A percentile compares a stretch with the other conserved stretches of the same genome.
Evolutionary conservation across 208 protist genomes (phyloP).

Genomic region (Borovskyia barvae): DNA sequence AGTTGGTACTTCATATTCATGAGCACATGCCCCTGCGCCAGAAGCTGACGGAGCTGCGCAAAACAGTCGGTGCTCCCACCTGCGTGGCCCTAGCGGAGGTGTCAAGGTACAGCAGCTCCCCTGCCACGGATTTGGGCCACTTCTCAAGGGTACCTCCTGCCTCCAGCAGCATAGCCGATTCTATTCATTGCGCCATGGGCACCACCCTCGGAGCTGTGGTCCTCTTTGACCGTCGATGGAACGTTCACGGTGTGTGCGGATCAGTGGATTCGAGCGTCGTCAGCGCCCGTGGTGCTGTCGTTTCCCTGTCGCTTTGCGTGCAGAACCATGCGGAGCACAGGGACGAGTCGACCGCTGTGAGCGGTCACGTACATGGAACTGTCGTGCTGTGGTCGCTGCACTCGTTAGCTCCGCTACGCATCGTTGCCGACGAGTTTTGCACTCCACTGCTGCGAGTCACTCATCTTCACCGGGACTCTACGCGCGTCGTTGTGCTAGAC

Average conservation of each 20-base stretch:
- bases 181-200: constrained; percentile 34
- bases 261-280: constrained; percentile 23
- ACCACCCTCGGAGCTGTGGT: constrained; percentile 60
- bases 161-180: neutral
- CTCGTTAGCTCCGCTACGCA: constrained; percentile 36
- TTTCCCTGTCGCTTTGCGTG: constrained; percentile 39
- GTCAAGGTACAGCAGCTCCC: neutral
- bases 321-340: neutral
- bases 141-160: neutral
- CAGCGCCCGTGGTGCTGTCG: constrained; percentile 31
- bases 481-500: constrained; percentile 38
- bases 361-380: constrained; percentile 45
- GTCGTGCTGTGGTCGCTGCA: constrained; percentile 50
- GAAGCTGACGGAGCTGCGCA: constrained; percentile 24
- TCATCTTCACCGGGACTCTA: constrained; percentile 39
- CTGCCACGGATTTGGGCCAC: neutral
- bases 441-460: constrained; percentile 32
- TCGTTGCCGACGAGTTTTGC: constrained; percentile 49
- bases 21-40: constrained; percentile 50
- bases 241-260: constrained; percentile 14
- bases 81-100: constrained; percentile 32
- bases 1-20: constrained; percentile 57
- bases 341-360: constrained; percentile 28
- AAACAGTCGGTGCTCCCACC: constrained; percentile 41
- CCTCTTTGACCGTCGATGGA: constrained; percentile 43